Conservation (phyloP, 306 rosid genomes). For the Alnus glutinosa region DNA sequence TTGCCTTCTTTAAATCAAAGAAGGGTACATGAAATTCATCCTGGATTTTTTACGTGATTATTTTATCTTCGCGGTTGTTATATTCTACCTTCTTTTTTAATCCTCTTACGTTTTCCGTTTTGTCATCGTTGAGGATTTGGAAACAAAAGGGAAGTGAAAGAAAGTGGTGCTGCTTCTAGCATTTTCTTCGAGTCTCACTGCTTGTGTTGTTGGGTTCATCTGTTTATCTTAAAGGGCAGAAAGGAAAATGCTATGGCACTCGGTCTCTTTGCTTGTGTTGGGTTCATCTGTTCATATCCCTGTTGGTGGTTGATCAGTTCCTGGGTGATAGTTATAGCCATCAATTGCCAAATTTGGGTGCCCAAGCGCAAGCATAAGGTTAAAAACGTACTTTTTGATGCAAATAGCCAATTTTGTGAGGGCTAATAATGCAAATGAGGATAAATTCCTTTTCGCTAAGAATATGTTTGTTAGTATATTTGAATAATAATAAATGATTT, state of each 20-base stretch:
- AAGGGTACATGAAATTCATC: conserved; percentile 43
- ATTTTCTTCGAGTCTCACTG: no score
- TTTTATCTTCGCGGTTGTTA: conserved; percentile 12
- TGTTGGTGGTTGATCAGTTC: no score
- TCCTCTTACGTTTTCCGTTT: background rate
- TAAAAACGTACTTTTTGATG: background rate
- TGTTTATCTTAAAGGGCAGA: no score
- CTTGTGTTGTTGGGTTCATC: background rate
- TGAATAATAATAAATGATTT: no score
- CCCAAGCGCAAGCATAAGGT: no score
- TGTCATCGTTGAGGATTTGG: background rate
- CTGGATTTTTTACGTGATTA: conserved; percentile 32
- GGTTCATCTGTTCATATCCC: background rate
- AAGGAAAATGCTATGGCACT: no score
- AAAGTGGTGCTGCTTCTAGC: background rate
- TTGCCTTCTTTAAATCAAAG: conserved; percentile 53
- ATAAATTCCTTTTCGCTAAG: no score
- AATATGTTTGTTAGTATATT: no score
- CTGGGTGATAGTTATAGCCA: no score
- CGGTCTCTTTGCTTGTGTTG: no score
- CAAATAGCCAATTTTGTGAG: background rate
- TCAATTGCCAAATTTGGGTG: no score
- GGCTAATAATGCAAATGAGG: no score
- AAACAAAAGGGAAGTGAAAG: background rate
- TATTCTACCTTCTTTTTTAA: background rate